Percentiles rank a stretch among this genome's conserved stretches.
phyloP scores from a whole-genome alignment of 306 rosid genomes.

The Delonix regia region DNA sequence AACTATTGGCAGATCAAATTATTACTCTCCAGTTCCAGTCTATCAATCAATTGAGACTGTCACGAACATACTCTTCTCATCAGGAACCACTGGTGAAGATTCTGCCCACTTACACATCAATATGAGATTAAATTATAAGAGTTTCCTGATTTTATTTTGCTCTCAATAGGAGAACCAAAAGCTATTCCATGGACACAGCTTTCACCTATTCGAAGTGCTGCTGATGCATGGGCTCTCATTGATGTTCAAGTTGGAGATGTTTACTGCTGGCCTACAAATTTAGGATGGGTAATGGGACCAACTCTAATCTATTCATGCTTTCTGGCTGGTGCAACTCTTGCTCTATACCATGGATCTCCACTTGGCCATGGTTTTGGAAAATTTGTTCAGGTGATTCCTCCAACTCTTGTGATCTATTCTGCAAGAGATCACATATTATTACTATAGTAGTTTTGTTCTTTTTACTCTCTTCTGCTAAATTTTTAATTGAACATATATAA shows the following conservation, averaged over 20 bases:
- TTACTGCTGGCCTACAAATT: conserved; percentile 87
- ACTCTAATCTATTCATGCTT: conserved; percentile 67
- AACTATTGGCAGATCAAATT: conserved; percentile 58
- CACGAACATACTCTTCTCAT: conserved; percentile 89
- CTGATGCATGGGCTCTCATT: conserved; percentile 73
- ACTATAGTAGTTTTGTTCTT: not conserved
- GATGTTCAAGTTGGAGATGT: conserved; percentile 73
- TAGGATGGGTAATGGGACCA: conserved; percentile 98
- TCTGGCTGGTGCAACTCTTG: conserved; percentile 80
- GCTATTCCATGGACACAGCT: conserved; percentile 97
- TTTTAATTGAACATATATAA: not conserved
- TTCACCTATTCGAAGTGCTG: conserved; percentile 75
- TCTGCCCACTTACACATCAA: conserved; percentile 13
- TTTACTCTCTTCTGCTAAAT: not conserved
- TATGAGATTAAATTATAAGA: conserved; percentile 3
- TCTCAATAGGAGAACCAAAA: conserved; percentile 82
- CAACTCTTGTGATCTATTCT: conserved; percentile 1
- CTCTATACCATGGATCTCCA: conserved; percentile 96
- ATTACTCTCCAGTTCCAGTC: conserved; percentile 60
- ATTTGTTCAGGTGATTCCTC: conserved; percentile 77
- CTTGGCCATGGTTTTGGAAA: conserved; percentile 86
- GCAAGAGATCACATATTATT: not conserved
- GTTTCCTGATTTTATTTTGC: conserved; percentile 30
- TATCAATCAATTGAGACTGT: conserved; percentile 65
- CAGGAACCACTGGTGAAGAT: conserved; percentile 90